Evolutionary conservation across 495 filamentous ascomycete species (phyloP).

Genomic region (Talaromyces nanjingensis): DNA sequence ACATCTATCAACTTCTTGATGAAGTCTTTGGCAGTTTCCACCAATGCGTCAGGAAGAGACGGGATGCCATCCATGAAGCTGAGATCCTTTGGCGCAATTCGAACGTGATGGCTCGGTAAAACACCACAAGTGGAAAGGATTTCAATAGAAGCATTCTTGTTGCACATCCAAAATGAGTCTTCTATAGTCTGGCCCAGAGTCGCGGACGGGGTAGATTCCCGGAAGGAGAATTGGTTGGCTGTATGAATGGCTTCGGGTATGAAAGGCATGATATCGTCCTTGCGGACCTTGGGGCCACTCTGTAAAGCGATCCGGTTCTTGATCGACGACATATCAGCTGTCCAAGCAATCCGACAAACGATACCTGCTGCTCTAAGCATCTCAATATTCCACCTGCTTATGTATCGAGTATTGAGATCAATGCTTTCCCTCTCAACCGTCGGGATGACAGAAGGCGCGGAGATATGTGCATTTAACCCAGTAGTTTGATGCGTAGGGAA

Average conservation of each 20-base stretch:
- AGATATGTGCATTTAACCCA: conserved; percentile 89
- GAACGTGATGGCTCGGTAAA: conserved; percentile 66
- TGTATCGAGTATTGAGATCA: conserved; percentile 89
- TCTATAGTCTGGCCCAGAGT: conserved; percentile 77
- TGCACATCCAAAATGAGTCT: conserved; percentile 91
- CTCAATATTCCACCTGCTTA: conserved; percentile 93
- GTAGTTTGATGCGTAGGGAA: conserved; percentile 98
- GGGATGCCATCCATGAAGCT: conserved; percentile 90
- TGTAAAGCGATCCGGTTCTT: conserved; percentile 34
- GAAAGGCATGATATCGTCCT: conserved; percentile 55
- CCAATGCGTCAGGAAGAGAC: conserved; percentile 69
- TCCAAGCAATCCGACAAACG: conserved; percentile 78
- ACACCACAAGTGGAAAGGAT: conserved; percentile 83
- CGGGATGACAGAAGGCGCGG: conserved; percentile 94
- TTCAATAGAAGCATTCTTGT: conserved; percentile 72
- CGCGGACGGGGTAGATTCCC: conserved; percentile 79
- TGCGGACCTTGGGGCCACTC: conserved; percentile 49
- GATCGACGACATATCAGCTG: conserved; percentile 74
- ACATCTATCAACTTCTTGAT: conserved; percentile 70
- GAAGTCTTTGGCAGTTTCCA: conserved; percentile 56
- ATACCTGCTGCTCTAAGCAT: conserved; percentile 89
- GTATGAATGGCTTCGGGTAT: conserved; percentile 72
- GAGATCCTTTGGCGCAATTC: conserved; percentile 72
- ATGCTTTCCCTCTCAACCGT: conserved; percentile 98
- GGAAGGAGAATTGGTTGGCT: conserved; percentile 69